These are phyloP conservation scores for Emergomyces orientalis DNA, from an alignment of 2,329 filamentous ascomycete species.

Conservation along the genomic window DNA sequence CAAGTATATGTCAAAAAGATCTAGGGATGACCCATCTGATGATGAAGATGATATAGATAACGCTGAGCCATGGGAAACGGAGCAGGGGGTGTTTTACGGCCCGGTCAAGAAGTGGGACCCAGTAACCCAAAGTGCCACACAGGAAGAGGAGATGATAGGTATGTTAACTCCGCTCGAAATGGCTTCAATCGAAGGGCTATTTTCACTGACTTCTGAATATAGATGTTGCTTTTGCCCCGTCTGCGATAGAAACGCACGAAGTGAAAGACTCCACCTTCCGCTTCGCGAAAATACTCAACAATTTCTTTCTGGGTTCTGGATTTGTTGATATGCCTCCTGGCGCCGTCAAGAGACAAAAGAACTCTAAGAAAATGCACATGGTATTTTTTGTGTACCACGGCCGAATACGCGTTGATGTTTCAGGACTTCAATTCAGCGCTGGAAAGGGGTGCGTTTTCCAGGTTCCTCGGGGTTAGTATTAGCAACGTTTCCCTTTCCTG, in stretches of 20 bases:
- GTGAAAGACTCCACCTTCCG: conserved; percentile 63
- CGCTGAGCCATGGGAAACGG: conserved; percentile 38
- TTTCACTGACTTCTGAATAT: conserved; percentile 17
- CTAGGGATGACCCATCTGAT: conserved; percentile 31
- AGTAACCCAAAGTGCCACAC: conserved; percentile 28
- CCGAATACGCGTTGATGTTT: conserved; percentile 64
- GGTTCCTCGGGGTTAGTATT: conserved; percentile 68
- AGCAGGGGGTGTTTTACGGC: conserved; percentile 33
- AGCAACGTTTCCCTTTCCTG: not conserved
- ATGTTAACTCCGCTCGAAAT: conserved; percentile 11
- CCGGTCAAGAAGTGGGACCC: conserved; percentile 38
- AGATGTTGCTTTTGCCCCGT: conserved; percentile 53
- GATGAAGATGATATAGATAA: conserved; percentile 30
- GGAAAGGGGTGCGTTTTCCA: conserved; percentile 85
- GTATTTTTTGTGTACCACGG: conserved; percentile 85
- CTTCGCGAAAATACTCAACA: conserved; percentile 78
- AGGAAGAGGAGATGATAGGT: conserved; percentile 36
- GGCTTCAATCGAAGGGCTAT: conserved; percentile 9
- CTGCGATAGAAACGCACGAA: conserved; percentile 48
- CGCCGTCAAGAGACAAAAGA: conserved; percentile 79
- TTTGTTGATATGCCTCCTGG: conserved; percentile 80
- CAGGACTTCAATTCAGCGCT: conserved; percentile 58
- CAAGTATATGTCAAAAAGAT: conserved; percentile 29
- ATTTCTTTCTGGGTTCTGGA: conserved; percentile 80
- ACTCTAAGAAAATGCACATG: conserved; percentile 93